Base-by-base conservation (phyloP, 2,329 filamentous ascomycete genomes). In the Claviceps pusilla region DNA sequence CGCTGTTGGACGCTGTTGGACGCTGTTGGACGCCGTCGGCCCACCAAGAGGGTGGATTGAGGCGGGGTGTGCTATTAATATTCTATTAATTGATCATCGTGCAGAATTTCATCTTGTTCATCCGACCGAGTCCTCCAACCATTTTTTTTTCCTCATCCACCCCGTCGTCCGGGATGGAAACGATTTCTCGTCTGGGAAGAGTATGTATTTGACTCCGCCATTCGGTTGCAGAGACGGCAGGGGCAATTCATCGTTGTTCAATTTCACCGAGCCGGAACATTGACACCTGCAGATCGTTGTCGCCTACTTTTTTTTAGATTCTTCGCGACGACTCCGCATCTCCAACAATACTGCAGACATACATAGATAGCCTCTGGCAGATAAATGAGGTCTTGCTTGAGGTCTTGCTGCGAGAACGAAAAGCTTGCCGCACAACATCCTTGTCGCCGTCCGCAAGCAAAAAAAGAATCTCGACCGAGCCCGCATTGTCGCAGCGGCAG, bases 361-460 rank as follows among this genome's bases (percentile, higher is more conserved):
- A 24, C 24, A 24, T 24, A 41, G 39, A n/a, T n/a, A 41, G 39
- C 39, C 28, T 7, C 29, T 29, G 29, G 7, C 29, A 51, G 46
- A 56, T 46, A 24, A 24, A 24, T 24, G 24, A 24, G 24, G 24
- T 24, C 24, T 24, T 24, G 24, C 24, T 24, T 24, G 51, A 54
- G 43, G 42, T 45, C 48, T 37, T 51, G 48, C 43, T 37, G 28
- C 31, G 7, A 33, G 31, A 39, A 41, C 48, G 35, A 39, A 19
- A 42, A 56, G 54, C 48, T 54, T 41, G 47, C 41, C 41, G 41
- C 54, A 48, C 54, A 48, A 45, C 47, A 56, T 54, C 51, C 48
- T 37, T 39, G 51, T 52, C 29, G 16, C 28, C 24, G 39, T 41
- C 42, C 14, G 39, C 51, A 47, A 55, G 46, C n/a, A 47, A 28